Conservation (phyloP, 805 yeast species). For the Torulaspora indica region DNA sequence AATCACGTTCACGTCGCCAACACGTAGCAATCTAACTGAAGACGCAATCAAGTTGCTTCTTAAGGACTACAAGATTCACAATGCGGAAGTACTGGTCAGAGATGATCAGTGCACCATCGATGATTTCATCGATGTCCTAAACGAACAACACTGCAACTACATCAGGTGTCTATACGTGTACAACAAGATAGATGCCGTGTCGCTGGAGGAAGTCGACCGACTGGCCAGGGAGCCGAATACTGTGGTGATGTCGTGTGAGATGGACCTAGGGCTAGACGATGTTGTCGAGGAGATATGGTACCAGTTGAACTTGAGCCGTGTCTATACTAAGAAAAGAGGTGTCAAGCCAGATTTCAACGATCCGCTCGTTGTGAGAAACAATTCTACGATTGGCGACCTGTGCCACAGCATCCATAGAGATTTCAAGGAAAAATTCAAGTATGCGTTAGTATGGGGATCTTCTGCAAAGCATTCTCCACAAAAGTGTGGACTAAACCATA, state of each 20-base stretch:
- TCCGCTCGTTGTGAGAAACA: constrained; percentile 83
- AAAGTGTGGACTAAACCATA: constrained; percentile 85
- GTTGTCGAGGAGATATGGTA: constrained; percentile 93
- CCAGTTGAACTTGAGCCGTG: constrained; percentile 68
- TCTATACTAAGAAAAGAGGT: constrained; percentile 88
- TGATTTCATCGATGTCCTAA: constrained; percentile 86
- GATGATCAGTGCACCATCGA: constrained; percentile 89
- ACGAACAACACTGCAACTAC: constrained; percentile 81
- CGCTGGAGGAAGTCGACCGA: constrained; percentile 88
- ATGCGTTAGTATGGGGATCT: constrained; percentile 95
- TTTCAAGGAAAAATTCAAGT: constrained; percentile 85
- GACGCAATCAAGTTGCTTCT: constrained; percentile 70
- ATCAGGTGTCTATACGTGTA: constrained; percentile 89
- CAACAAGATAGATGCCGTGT: constrained; percentile 93
- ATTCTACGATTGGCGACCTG: constrained; percentile 75
- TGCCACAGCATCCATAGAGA: constrained; percentile 92
- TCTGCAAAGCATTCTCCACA: constrained; percentile 95
- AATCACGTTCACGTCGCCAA: constrained; percentile 73
- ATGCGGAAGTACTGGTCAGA: constrained; percentile 86
- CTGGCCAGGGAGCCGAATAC: constrained; percentile 91
- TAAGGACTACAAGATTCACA: constrained; percentile 84
- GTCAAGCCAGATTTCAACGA: constrained; percentile 73
- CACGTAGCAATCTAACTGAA: constrained; percentile 68
- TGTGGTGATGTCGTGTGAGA: constrained; percentile 87
- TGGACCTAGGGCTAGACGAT: constrained; percentile 80